Conservation (phyloP, 768 basidiomycete species). For the Lactifluus subvellereus region DNA sequence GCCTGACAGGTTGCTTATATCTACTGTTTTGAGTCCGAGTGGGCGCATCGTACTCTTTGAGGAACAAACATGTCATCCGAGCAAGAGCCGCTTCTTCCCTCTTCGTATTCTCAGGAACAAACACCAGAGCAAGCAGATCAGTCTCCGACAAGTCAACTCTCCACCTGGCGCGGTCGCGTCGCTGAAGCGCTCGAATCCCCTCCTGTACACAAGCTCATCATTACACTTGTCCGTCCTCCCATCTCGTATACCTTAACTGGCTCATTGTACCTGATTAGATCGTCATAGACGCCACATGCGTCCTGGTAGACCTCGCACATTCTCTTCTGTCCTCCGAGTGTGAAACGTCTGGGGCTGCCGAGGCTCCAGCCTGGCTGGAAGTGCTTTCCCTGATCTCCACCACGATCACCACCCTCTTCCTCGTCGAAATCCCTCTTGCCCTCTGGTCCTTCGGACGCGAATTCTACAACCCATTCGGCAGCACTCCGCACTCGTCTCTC, state of each 20-base stretch:
- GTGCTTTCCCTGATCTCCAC: slow-evolving; percentile 58
- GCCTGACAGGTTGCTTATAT: too few species aligned
- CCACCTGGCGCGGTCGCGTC: slow-evolving; percentile 12
- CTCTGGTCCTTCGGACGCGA: slow-evolving; percentile 59
- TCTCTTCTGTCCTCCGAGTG: slow-evolving; percentile 57
- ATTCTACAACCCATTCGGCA: slow-evolving; percentile 59
- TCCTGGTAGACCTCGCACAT: slow-evolving; percentile 67
- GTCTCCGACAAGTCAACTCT: too few species aligned
- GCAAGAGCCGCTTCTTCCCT: slow-evolving; percentile 28
- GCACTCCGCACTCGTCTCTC: slow-evolving; percentile 48
- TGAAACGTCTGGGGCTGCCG: slow-evolving; percentile 35
- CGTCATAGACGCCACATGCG: slow-evolving; percentile 58
- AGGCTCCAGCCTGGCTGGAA: slow-evolving; percentile 56
- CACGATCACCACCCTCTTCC: slow-evolving; percentile 63
- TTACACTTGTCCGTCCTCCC: slow-evolving; percentile 14
- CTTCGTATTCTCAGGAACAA: slow-evolving; percentile 1
- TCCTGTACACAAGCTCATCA: slow-evolving; percentile 23
- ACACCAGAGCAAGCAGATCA: not conserved
- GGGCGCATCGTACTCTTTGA: not conserved
- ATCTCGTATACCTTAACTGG: not conserved
- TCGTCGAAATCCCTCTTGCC: slow-evolving; percentile 68
- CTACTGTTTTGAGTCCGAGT: too few species aligned
- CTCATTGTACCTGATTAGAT: slow-evolving; percentile 35
- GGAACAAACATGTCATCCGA: slow-evolving; percentile 23
- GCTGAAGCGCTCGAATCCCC: slow-evolving; percentile 16